Evolutionary conservation across 2,329 filamentous ascomycete species (phyloP).

Genomic region (Penicillium sp.): DNA sequence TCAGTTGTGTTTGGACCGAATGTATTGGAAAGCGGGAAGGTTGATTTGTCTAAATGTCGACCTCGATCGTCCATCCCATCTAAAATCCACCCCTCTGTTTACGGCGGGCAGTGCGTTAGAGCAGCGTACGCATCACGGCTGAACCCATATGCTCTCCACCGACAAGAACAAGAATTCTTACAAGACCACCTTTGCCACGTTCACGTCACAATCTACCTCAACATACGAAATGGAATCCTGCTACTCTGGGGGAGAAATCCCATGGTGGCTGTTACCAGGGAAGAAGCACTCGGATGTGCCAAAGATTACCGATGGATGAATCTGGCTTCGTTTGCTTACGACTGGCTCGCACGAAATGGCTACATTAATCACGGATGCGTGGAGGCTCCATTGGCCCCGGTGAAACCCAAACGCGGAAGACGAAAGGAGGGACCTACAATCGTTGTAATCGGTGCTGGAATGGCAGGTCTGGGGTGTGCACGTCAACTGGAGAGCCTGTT

Average conservation of each 20-base stretch:
- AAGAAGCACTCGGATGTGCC: slow-evolving; percentile 87
- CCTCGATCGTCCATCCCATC: slow-evolving; percentile 82
- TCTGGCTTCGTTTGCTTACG: slow-evolving; percentile 80
- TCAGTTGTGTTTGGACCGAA: slow-evolving; percentile 18
- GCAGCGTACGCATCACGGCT: slow-evolving; percentile 87
- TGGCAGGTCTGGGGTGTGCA: slow-evolving; percentile 88
- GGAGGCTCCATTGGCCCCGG: slow-evolving; percentile 57
- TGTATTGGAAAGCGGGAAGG: slow-evolving; percentile 25
- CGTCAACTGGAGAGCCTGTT: slow-evolving; percentile 87
- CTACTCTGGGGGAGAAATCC: slow-evolving; percentile 87
- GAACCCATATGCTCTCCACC: slow-evolving; percentile 83
- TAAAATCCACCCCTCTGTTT: slow-evolving; percentile 68
- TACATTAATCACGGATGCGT: slow-evolving; percentile 97
- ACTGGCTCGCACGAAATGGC: slow-evolving; percentile 86
- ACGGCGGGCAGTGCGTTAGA: slow-evolving; percentile 85
- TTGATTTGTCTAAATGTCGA: slow-evolving; percentile 53
- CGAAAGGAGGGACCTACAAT: slow-evolving; percentile 65
- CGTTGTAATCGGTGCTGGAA: slow-evolving; percentile 86
- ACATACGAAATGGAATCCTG: slow-evolving; percentile 91
- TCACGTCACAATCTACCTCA: slow-evolving; percentile 93
- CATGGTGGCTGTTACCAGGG: slow-evolving; percentile 72
- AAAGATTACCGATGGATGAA: slow-evolving; percentile 86
- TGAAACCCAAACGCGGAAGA: slow-evolving; percentile 41
- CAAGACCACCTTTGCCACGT: slow-evolving; percentile 77
- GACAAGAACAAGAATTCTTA: slow-evolving; percentile 77